A percentile compares a stretch with the other conserved stretches of the same genome.
Conservation (phyloP, 2,329 filamentous ascomycete genomes). For the Mariannaea elegans region DNA sequence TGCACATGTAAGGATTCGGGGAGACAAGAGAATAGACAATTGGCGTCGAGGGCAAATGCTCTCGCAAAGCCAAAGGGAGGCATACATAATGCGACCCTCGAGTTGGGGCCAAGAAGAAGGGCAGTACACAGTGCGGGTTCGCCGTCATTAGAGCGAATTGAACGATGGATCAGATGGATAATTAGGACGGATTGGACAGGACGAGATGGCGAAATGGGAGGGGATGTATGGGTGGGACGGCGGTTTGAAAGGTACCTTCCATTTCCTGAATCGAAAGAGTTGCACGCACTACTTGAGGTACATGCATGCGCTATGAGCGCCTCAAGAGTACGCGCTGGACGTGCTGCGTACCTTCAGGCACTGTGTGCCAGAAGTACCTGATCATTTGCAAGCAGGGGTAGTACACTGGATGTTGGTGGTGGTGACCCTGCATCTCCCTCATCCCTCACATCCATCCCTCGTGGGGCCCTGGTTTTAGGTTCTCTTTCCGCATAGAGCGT, state of each 20-base stretch:
- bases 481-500: slow-evolving; percentile 10
- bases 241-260: background rate
- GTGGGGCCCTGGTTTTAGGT: slow-evolving; percentile 6
- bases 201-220: slow-evolving; percentile 2
- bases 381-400: background rate
- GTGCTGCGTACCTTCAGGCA: background rate
- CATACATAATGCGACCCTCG: background rate
- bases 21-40: slow-evolving; percentile 1
- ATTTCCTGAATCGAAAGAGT: background rate
- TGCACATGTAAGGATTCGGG: background rate
- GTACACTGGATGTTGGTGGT: background rate
- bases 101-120: background rate
- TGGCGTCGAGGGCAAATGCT: background rate
- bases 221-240: background rate
- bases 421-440: slow-evolving; percentile 12
- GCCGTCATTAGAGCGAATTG: background rate
- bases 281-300: slow-evolving; percentile 2
- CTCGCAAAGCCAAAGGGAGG: background rate
- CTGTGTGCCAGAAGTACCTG: slow-evolving; percentile 1
- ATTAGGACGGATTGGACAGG: slow-evolving; percentile 14
- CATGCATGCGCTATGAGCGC: background rate
- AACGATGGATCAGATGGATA: slow-evolving; percentile 15
- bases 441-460: slow-evolving; percentile 16
- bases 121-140: slow-evolving; percentile 13
- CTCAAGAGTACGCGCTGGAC: background rate